Conservation (phyloP, 345 rosid species). For the Microcos paniculata region DNA sequence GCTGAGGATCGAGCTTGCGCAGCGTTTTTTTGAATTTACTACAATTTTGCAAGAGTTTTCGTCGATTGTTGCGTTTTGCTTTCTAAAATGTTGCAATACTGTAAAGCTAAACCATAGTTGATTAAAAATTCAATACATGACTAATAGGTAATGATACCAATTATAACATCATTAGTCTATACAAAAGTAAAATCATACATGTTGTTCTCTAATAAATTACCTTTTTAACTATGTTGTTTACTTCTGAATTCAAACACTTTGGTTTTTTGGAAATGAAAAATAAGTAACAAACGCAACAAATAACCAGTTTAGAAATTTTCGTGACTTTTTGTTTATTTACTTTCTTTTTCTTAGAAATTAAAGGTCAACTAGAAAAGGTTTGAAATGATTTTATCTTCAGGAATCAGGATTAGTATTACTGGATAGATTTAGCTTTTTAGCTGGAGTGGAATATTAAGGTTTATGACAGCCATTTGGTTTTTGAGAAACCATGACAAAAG, state of each 20-base stretch:
- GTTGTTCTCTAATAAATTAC: neutral
- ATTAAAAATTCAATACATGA: neutral
- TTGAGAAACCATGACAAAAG: neutral
- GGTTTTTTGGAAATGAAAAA: neutral
- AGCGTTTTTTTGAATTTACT: neutral
- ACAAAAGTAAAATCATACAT: neutral
- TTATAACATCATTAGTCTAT: neutral
- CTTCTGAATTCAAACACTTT: neutral
- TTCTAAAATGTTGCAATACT: neutral
- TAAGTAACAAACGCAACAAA: neutral
- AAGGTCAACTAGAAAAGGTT: neutral
- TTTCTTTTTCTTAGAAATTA: neutral
- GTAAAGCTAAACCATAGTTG: neutral
- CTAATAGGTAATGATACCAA: neutral
- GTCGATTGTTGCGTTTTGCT: neutral
- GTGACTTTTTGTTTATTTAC: neutral
- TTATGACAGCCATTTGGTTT: neutral
- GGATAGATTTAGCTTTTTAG: slow-evolving; percentile 10
- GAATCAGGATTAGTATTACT: neutral
- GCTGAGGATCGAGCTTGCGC: neutral
- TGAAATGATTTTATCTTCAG: neutral
- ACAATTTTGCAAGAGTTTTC: neutral
- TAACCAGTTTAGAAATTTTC: neutral
- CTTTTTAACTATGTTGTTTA: neutral
- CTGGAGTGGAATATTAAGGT: slow-evolving; percentile 3